These are phyloP conservation scores for Cladosporium halotolerans DNA, from an alignment of 2,329 filamentous ascomycete genomes.

Conservation along the genomic window DNA sequence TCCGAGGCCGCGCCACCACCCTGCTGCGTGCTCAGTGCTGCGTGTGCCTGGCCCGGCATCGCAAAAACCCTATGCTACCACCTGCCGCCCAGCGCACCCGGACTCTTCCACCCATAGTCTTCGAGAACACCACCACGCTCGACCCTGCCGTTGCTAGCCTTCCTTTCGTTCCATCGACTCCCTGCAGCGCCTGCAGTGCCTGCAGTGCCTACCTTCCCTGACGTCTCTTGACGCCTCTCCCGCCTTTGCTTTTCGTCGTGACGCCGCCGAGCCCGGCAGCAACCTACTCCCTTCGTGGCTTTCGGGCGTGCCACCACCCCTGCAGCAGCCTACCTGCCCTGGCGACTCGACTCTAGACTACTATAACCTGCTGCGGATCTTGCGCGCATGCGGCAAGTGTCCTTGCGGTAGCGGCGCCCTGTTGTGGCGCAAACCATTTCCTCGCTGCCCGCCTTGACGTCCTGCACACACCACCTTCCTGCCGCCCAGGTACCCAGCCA, in stretches of 20 bases:
- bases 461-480: constrained; percentile 2
- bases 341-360: neutral
- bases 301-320: constrained; percentile 5
- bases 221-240: neutral
- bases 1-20: constrained; percentile 6
- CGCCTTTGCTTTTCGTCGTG: neutral
- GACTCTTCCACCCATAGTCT: no score
- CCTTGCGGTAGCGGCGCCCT: neutral
- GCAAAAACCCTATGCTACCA: no score
- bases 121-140: neutral
- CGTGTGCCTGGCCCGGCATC: no score
- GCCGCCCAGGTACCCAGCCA: constrained; percentile 7
- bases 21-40: no score
- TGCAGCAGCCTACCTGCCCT: constrained; percentile 1
- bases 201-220: neutral
- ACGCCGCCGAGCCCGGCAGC: neutral
- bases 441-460: neutral
- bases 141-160: neutral
- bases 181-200: no score
- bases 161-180: no score
- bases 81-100: no score
- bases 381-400: constrained; percentile 9
- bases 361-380: constrained; percentile 8
- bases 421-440: constrained; percentile 8
- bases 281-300: neutral